Evolutionary conservation across 2,329 filamentous ascomycete species (phyloP), one percentile per base, ranked within the genome.

Genomic region (Ophiostoma quercus): DNA sequence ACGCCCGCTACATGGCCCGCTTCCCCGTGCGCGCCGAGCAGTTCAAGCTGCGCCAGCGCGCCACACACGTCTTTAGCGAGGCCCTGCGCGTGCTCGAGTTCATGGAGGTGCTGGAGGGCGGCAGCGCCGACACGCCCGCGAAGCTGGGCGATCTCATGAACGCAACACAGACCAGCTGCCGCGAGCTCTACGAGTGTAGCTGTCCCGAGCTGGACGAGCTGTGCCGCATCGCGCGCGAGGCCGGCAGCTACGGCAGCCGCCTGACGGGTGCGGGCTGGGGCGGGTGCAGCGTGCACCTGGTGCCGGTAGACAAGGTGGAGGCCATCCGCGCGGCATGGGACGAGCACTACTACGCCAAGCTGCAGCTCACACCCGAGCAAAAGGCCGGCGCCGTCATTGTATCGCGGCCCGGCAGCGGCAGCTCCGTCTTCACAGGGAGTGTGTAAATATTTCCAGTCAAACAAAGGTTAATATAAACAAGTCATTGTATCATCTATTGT

Each of bases 251-350:
- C 77, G 95, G 94, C 37, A 93, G 91, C 74, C 84, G 94, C 34
- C 81, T 97, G 74, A 98, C 94, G 0, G 95, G 95, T 54, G 95
- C 95, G 0, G 95, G 95, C 2, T 99, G 95, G 95, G 95, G 95
- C 72, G 95, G 95, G 2, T 98, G 95, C 81, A 95, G 88, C 72
- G 94, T 99, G 71, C 95, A 99, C 81, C 85, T 99, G 70, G 90
- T 98, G 68, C 91, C 94, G 0, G 91, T 88, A 71, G 86, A 92
- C 76, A 94, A 90, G 79, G 90, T 97, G 0, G 88, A 90, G 5
- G 86, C 82, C 34, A 91, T 99, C 29, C 92, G 87, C 78, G 84
- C 86, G 75, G 92, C 92, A 5, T 88, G 95, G 85, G 87, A 91
- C 75, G 85, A 85, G 73, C 88, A 93, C 77, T 99, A 98, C 78